A percentile compares a stretch with the other conserved stretches of the same genome.
phyloP scores from a whole-genome alignment of 169 alveolate genomes.

The Neospora caninum region DNA sequence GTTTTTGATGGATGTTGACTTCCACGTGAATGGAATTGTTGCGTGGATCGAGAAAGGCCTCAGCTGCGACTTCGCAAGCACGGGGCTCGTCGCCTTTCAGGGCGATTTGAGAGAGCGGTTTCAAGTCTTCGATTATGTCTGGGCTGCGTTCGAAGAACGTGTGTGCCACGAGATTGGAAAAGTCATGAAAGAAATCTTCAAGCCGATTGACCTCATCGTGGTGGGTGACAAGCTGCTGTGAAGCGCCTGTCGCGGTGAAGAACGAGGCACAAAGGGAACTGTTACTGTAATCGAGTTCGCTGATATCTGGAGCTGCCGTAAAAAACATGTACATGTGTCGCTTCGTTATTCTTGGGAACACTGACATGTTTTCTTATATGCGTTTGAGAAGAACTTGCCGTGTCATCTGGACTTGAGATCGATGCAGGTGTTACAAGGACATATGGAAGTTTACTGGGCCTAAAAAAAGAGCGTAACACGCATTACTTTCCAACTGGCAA shows the following conservation, averaged over 20 bases:
- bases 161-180: not conserved
- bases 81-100: constrained; percentile 29
- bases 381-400: too few relatives aligned
- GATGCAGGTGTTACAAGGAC: too few relatives aligned
- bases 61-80: constrained; percentile 10
- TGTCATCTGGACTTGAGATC: too few relatives aligned
- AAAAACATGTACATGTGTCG: too few relatives aligned
- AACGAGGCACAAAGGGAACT: too few relatives aligned
- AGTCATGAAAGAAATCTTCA: not conserved
- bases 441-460: too few relatives aligned
- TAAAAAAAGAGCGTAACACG: too few relatives aligned
- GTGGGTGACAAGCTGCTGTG: not conserved
- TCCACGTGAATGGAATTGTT: not conserved
- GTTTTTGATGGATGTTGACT: constrained; percentile 26
- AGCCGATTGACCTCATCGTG: constrained; percentile 7
- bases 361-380: too few relatives aligned
- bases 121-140: not conserved
- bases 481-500: too few relatives aligned
- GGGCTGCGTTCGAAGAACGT: constrained; percentile 11
- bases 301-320: too few relatives aligned
- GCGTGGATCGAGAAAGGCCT: constrained; percentile 11
- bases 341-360: too few relatives aligned
- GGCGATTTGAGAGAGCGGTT: not conserved
- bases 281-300: too few relatives aligned
- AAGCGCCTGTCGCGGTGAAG: not conserved